Base-by-base conservation (phyloP, 768 basidiomycete genomes). In the Rhodotorula kratochvilovae region DNA sequence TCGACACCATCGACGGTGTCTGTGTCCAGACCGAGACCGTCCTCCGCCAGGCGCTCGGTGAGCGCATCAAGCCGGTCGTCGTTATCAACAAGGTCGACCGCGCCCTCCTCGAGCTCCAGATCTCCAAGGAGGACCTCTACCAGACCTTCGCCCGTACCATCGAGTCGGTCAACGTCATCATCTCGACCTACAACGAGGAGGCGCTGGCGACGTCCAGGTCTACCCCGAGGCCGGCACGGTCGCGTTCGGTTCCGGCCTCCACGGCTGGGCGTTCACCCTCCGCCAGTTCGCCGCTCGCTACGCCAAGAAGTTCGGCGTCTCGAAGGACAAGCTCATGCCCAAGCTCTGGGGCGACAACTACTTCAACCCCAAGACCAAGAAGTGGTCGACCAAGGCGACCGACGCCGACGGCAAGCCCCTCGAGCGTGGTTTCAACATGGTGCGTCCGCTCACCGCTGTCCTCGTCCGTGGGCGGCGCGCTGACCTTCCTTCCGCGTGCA, bases 51-150 rank as follows among this genome's bases (percentile, higher is more conserved):
- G 91, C 96, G 66, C 87, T 99, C 55, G 87, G 88, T 53, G 96
- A 99, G 85, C 93, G 96, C 82, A 98, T 99, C 85, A 98, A 96
- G 85, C 96, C 96, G 76, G 96, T 99, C 79, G 88, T 97, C 79
- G 88, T 97, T 84, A 96, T 99, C 84, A 99, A 99, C 88, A 99
- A 99, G 85, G 93, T 99, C 79, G 96, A 99, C 83, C 95, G 96
- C 80, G 96, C 96, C 69, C 87, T 99, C 62, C 91, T 99, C 78
- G 96, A 99, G 83, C 88, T 99, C 59, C 96, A 99, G 82, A 91
- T 97, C 76, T 84, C 87, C 81, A 98, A 98, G 84, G 96, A 99
- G 82, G 88, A 89, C 74, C 89, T 99, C 68, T 99, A 88, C 86
- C 96, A 98, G 83, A 91, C 92, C 58, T 99, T 99, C 89, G 87